Conservation (phyloP, 2,329 filamentous ascomycete genomes). For the Ophiobolus disseminans region DNA sequence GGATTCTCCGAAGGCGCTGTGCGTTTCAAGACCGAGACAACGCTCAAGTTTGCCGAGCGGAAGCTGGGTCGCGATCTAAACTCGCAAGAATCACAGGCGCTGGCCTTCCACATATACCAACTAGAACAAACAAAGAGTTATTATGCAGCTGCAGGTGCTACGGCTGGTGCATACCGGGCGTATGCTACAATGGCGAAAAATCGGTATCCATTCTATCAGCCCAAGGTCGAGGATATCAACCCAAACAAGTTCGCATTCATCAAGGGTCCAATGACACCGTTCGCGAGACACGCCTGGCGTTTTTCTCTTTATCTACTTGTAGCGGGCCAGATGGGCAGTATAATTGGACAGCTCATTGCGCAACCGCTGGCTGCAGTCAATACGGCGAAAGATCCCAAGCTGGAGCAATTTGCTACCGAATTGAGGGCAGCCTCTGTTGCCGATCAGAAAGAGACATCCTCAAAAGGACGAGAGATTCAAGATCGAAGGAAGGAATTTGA, state of each 20-base stretch:
- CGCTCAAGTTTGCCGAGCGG: slow-evolving; percentile 41
- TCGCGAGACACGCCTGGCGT: slow-evolving; percentile 37
- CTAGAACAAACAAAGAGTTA: slow-evolving; percentile 49
- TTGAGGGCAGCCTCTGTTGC: slow-evolving; percentile 36
- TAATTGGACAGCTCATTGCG: slow-evolving; percentile 43
- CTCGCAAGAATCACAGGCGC: slow-evolving; percentile 52
- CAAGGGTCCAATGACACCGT: slow-evolving; percentile 43
- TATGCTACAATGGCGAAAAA: slow-evolving; percentile 44
- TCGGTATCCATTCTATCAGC: slow-evolving; percentile 53
- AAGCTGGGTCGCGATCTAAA: slow-evolving; percentile 48
- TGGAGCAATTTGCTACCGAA: slow-evolving; percentile 49
- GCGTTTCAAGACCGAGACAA: slow-evolving; percentile 39
- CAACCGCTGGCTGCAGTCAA: slow-evolving; percentile 44
- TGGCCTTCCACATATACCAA: slow-evolving; percentile 51
- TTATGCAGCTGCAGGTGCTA: slow-evolving; percentile 45
- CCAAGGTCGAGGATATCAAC: slow-evolving; percentile 48
- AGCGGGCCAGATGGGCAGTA: slow-evolving; percentile 39
- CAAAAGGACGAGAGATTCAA: slow-evolving; percentile 25
- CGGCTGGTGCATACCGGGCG: slow-evolving; percentile 40
- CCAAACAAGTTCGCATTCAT: slow-evolving; percentile 48
- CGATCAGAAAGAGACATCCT: slow-evolving; percentile 15
- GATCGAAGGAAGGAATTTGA: slow-evolving; percentile 28
- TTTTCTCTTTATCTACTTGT: slow-evolving; percentile 34
- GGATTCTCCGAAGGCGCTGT: slow-evolving; percentile 36
- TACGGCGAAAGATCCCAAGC: slow-evolving; percentile 48